phyloP scores from a whole-genome alignment of 169 alveolate species.

The Plasmodium cynomolgi region DNA sequence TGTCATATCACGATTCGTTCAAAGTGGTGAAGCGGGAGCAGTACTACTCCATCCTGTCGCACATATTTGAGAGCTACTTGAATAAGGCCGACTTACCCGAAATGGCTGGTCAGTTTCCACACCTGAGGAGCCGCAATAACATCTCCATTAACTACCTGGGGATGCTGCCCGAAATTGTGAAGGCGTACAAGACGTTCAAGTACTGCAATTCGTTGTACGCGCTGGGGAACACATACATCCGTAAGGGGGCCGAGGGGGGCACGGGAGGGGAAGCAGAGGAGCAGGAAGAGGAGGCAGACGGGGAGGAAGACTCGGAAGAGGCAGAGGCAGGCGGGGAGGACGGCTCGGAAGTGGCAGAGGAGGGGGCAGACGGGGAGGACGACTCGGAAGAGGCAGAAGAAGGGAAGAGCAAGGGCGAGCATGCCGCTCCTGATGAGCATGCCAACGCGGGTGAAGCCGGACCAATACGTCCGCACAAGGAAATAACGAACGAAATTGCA shows the following conservation, averaged over 20 bases:
- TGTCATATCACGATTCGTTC: constrained; percentile 37
- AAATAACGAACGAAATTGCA: constrained; percentile 11
- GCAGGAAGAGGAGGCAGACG: not conserved
- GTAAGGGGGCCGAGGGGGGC: not conserved
- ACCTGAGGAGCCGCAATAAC: not conserved
- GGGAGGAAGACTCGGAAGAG: not conserved
- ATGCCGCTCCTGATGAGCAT: not conserved
- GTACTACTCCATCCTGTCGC: constrained; percentile 29
- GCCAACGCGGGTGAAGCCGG: not conserved
- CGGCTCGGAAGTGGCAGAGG: not conserved
- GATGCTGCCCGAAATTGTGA: constrained; percentile 49
- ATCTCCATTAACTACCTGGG: constrained; percentile 35
- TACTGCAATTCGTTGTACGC: constrained; percentile 37
- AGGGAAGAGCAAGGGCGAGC: not conserved
- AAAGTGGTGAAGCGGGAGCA: constrained; percentile 47
- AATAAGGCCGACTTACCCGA: not conserved
- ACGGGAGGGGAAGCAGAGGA: not conserved
- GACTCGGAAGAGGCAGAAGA: not conserved
- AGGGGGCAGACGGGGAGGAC: not conserved
- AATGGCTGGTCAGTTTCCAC: not conserved
- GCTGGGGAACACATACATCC: constrained; percentile 28
- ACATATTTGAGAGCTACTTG: constrained; percentile 51
- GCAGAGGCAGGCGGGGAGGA: not conserved
- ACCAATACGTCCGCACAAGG: not conserved
- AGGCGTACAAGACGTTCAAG: constrained; percentile 48